These are phyloP conservation scores for Madurella fahalii DNA, from an alignment of 2,329 filamentous ascomycete genomes.

Conservation along the genomic window DNA sequence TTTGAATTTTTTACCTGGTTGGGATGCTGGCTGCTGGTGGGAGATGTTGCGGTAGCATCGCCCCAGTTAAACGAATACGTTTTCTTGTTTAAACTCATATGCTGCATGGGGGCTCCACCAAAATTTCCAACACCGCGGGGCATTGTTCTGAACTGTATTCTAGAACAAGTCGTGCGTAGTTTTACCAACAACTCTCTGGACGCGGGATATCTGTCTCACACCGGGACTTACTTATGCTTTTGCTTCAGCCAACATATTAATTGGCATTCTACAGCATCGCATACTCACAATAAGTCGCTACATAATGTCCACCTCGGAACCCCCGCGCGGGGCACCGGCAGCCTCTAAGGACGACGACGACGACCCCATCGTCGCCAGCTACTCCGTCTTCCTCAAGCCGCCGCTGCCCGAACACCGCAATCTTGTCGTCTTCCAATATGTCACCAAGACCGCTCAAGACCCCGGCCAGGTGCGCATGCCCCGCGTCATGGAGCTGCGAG, in stretches of 20 bases:
- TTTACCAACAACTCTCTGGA: neutral
- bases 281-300: neutral
- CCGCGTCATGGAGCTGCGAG: slow-evolving; percentile 67
- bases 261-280: neutral
- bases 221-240: neutral
- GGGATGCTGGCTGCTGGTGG: too few relatives aligned
- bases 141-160: neutral
- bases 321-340: neutral
- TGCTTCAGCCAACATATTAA: neutral
- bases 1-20: too few relatives aligned
- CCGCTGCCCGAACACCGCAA: slow-evolving; percentile 57
- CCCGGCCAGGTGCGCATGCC: slow-evolving; percentile 50
- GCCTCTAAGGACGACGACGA: slow-evolving; percentile 37
- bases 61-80: too few relatives aligned
- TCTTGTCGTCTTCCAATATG: slow-evolving; percentile 83
- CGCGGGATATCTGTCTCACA: too few relatives aligned
- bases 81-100: too few relatives aligned
- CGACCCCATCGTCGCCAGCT: slow-evolving; percentile 69
- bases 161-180: neutral
- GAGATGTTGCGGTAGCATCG: too few relatives aligned
- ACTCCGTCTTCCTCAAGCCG: slow-evolving; percentile 84
- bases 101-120: slow-evolving; percentile 9
- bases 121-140: slow-evolving; percentile 20
- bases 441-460: slow-evolving; percentile 65
- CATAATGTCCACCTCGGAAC: slow-evolving; percentile 1